Percentiles rank a stretch among this genome's conserved stretches.
These are phyloP conservation scores for Cordyceps tenuipes DNA, from an alignment of 2,329 filamentous ascomycete species.

Conservation along the genomic window DNA sequence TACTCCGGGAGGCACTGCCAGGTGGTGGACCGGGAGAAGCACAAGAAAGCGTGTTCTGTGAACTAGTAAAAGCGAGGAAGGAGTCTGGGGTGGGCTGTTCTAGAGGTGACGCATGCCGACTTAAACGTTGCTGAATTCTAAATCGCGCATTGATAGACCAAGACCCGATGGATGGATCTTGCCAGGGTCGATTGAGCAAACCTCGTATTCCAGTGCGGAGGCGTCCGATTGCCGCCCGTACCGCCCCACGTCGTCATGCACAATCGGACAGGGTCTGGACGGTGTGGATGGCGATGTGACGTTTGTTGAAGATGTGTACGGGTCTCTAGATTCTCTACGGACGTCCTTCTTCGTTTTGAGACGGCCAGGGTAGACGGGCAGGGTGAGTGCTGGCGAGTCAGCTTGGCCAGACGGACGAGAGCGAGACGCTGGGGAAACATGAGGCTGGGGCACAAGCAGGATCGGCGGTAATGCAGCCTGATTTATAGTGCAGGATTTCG, in stretches of 20 bases:
- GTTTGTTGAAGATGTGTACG: background rate
- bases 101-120: background rate
- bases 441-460: background rate
- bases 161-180: background rate
- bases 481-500: background rate
- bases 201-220: constrained; percentile 10
- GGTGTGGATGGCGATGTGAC: background rate
- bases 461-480: background rate
- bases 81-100: too few relatives aligned
- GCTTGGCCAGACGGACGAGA: too few relatives aligned
- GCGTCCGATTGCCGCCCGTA: constrained; percentile 9
- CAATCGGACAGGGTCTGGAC: background rate
- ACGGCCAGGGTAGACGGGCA: too few relatives aligned
- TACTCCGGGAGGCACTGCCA: constrained; percentile 25
- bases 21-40: constrained; percentile 24
- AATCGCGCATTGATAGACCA: background rate
- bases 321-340: too few relatives aligned
- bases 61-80: too few relatives aligned
- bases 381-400: too few relatives aligned
- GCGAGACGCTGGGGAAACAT: too few relatives aligned
- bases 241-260: constrained; percentile 6
- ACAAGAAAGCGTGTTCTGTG: constrained; percentile 15
- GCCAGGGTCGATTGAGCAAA: background rate
- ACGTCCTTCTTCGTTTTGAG: too few relatives aligned
- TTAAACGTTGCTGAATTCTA: background rate